Evolutionary conservation across 2,329 filamentous ascomycete species (phyloP).

Genomic region (Tolypocladium amazonense): DNA sequence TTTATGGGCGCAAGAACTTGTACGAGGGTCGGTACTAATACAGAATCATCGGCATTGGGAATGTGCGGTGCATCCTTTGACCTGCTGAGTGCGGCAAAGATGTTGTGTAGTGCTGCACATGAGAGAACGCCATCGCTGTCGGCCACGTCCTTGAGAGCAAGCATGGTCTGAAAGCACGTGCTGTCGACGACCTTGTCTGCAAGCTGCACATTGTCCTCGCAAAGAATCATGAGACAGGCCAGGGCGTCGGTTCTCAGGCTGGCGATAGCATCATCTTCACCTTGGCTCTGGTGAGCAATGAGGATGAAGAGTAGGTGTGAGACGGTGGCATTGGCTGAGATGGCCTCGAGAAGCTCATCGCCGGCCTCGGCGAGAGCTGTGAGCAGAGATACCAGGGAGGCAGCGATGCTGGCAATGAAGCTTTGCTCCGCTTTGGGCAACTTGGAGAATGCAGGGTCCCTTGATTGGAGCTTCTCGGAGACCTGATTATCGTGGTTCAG

Average conservation of each 20-base stretch:
- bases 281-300: slow-evolving; percentile 31
- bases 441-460: slow-evolving; percentile 32
- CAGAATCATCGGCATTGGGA: slow-evolving; percentile 20
- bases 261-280: slow-evolving; percentile 29
- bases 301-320: slow-evolving; percentile 45
- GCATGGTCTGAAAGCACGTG: slow-evolving; percentile 37
- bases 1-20: slow-evolving; percentile 17
- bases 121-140: slow-evolving; percentile 42
- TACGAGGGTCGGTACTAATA: slow-evolving; percentile 25
- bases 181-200: slow-evolving; percentile 39
- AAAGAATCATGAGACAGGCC: slow-evolving; percentile 45
- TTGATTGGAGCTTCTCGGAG: slow-evolving; percentile 29
- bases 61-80: slow-evolving; percentile 10
- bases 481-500: slow-evolving; percentile 19
- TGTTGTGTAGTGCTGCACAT: slow-evolving; percentile 52
- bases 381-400: slow-evolving; percentile 42
- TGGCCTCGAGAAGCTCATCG: slow-evolving; percentile 47
- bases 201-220: slow-evolving; percentile 48
- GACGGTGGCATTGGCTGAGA: slow-evolving; percentile 38
- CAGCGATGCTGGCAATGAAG: slow-evolving; percentile 42
- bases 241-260: slow-evolving; percentile 35
- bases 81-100: slow-evolving; percentile 35
- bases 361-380: slow-evolving; percentile 46
- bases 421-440: slow-evolving; percentile 41
- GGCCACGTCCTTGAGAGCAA: slow-evolving; percentile 34